These are phyloP conservation scores for Aureoboletus auriporus DNA, from an alignment of 768 basidiomycete species.

Conservation along the genomic window DNA sequence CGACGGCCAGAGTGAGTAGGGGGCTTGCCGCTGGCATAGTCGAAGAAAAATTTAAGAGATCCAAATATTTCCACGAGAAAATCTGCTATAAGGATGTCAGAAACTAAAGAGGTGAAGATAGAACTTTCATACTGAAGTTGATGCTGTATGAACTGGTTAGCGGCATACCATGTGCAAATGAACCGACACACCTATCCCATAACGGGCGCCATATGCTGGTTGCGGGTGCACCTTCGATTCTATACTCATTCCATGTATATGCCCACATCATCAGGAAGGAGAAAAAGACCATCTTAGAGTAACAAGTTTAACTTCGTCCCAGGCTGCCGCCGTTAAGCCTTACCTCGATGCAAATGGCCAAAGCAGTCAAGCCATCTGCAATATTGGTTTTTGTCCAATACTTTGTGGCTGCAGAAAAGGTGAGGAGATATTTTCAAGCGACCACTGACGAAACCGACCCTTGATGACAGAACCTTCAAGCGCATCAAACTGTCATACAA, in stretches of 20 bases:
- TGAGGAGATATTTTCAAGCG: neutral
- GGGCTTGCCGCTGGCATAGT: constrained; percentile 33
- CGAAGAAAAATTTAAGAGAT: constrained; percentile 61
- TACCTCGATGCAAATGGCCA: constrained; percentile 83
- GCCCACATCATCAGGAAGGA: constrained; percentile 79
- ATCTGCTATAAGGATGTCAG: constrained; percentile 49
- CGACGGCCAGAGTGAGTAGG: constrained; percentile 17
- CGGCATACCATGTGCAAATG: neutral
- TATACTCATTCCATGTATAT: constrained; percentile 70
- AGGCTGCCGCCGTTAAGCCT: constrained; percentile 1
- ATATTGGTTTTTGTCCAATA: constrained; percentile 87
- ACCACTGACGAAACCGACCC: constrained; percentile 31
- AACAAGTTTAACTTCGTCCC: constrained; percentile 2
- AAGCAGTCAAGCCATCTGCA: constrained; percentile 76
- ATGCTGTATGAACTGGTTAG: constrained; percentile 31
- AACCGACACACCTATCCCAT: constrained; percentile 48
- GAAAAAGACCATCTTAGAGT: constrained; percentile 76
- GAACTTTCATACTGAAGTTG: constrained; percentile 38
- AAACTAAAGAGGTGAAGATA: neutral
- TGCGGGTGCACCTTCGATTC: constrained; percentile 33
- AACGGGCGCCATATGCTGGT: constrained; percentile 68
- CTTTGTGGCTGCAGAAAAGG: constrained; percentile 45
- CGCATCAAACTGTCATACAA: constrained; percentile 49
- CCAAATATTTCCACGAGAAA: constrained; percentile 60
- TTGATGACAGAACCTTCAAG: constrained; percentile 70